Evolutionary conservation across 768 basidiomycete species (phyloP).

Genomic region (Polyporus arcularius): DNA sequence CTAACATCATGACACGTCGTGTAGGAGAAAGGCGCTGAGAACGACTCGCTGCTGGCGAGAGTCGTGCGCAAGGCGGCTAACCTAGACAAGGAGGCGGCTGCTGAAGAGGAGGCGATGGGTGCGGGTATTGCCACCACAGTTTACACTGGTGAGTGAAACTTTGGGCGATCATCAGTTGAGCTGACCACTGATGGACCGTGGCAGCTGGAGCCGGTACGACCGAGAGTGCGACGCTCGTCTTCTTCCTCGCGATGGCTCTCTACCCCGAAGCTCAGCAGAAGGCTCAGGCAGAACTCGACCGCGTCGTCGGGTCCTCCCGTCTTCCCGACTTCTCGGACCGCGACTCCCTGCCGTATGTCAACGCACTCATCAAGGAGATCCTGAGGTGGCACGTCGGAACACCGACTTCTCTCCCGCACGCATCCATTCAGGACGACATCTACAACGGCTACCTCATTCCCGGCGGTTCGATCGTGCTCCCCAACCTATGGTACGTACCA

Average conservation of each 20-base stretch:
- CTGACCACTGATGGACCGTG: background rate
- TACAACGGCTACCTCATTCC: constrained; percentile 25
- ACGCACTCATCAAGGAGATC: constrained; percentile 2
- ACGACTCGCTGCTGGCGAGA: background rate
- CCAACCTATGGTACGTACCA: constrained; percentile 23
- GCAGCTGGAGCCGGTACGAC: background rate
- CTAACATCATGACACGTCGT: background rate
- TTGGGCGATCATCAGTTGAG: background rate
- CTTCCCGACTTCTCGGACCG: constrained; percentile 4
- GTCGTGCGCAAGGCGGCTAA: background rate
- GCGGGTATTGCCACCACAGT: background rate
- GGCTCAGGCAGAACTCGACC: constrained; percentile 8
- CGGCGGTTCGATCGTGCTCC: constrained; percentile 22
- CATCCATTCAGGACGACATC: constrained; percentile 23
- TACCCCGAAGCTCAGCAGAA: constrained; percentile 34
- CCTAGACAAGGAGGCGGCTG: background rate
- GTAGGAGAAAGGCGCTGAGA: background rate
- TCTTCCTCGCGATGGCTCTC: constrained; percentile 25
- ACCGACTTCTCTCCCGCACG: constrained; percentile 24
- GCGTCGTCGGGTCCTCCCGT: constrained; percentile 19
- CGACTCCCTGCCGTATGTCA: background rate
- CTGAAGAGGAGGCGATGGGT: background rate
- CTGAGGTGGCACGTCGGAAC: background rate
- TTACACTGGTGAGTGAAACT: background rate
- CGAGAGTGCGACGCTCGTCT: background rate